Conservation (phyloP, 129 eudicot genomes). For the Helianthus tuberosus region DNA sequence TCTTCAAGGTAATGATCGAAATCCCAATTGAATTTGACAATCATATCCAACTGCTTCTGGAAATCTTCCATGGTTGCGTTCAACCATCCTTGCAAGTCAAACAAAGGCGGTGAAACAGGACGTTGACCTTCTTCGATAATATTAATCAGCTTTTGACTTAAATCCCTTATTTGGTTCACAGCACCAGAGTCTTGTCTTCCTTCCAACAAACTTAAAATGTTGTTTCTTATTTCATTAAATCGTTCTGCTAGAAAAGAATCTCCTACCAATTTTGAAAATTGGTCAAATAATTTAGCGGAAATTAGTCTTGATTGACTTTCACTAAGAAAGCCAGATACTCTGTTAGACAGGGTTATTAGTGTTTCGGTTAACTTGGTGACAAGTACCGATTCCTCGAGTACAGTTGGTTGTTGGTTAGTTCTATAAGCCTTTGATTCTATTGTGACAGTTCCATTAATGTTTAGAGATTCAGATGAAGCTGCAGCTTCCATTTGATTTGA, state of each 20-base stretch:
- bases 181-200: conserved; percentile 64
- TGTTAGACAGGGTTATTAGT: conserved; percentile 61
- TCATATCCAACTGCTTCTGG: conserved; percentile 85
- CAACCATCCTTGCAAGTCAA: conserved; percentile 79
- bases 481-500: conserved; percentile 69
- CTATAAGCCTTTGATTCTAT: conserved; percentile 32
- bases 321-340: conserved; percentile 88
- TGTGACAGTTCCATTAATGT: conserved; percentile 16
- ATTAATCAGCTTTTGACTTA: conserved; percentile 72
- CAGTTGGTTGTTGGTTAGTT: conserved; percentile 52
- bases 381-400: conserved; percentile 69
- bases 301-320: conserved; percentile 75
- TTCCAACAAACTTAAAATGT: conserved; percentile 62
- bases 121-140: conserved; percentile 84
- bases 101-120: conserved; percentile 75
- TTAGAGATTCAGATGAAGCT: conserved; percentile 49
- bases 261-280: conserved; percentile 60
- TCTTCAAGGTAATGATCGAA: conserved; percentile 94
- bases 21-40: conserved; percentile 93
- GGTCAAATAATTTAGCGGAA: conserved; percentile 78
- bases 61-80: conserved; percentile 77
- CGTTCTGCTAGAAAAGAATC: conserved; percentile 67
- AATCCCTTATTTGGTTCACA: conserved; percentile 63
- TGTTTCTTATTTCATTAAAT: conserved; percentile 64
- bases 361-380: conserved; percentile 71